Conservation (phyloP, 1,284 basidiomycete genomes). For the Naganishia liquefaciens region DNA sequence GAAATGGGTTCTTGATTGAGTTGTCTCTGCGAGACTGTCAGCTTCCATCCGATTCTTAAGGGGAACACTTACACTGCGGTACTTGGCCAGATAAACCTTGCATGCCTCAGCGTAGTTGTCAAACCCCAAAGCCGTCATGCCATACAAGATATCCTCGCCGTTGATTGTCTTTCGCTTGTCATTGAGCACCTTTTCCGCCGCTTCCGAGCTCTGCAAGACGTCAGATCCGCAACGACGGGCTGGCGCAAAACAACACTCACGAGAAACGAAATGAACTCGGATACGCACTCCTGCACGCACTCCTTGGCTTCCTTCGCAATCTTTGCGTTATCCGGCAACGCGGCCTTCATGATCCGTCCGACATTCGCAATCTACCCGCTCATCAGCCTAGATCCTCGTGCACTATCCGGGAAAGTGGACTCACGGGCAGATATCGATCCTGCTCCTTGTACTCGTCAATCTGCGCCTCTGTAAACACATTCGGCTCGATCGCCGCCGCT, state of each 20-base stretch:
- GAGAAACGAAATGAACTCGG: slow-evolving; percentile 94
- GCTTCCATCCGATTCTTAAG: neutral
- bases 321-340: slow-evolving; percentile 86
- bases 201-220: slow-evolving; percentile 61
- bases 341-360: slow-evolving; percentile 88
- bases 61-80: slow-evolving; percentile 68
- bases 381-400: neutral
- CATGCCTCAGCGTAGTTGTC: slow-evolving; percentile 90
- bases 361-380: slow-evolving; percentile 85
- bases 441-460: slow-evolving; percentile 89
- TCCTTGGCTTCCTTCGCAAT: slow-evolving; percentile 97
- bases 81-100: slow-evolving; percentile 84
- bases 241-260: slow-evolving; percentile 40
- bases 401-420: slow-evolving; percentile 41
- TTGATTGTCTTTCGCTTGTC: slow-evolving; percentile 88
- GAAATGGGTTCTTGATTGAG: slow-evolving; percentile 24
- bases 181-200: slow-evolving; percentile 80
- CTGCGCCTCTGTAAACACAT: slow-evolving; percentile 77
- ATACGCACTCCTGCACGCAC: slow-evolving; percentile 93
- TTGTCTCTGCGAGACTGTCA: slow-evolving; percentile 7
- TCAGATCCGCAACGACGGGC: neutral
- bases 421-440: slow-evolving; percentile 83
- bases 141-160: slow-evolving; percentile 59
- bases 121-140: slow-evolving; percentile 70
- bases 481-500: slow-evolving; percentile 27